phyloP scores from a whole-genome alignment of 257 asterid species.

The Solanum habrochaites region DNA sequence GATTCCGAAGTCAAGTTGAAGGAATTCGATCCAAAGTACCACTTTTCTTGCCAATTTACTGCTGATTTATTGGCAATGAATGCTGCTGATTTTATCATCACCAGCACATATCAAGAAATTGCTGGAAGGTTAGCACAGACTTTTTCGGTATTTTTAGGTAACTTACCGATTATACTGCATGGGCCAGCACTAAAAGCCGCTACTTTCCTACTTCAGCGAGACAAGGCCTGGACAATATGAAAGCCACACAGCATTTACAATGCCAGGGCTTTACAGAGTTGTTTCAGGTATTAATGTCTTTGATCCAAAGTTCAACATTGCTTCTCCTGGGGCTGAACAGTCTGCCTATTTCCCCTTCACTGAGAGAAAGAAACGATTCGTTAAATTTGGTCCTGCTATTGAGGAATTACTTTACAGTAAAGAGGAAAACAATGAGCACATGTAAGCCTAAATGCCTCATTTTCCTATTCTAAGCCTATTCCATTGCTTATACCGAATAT shows the following conservation, averaged over 20 bases:
- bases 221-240: conserved; percentile 71
- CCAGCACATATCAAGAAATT: conserved; percentile 88
- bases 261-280: conserved; percentile 72
- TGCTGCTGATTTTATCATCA: conserved; percentile 66
- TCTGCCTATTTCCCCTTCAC: conserved; percentile 61
- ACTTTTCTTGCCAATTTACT: conserved; percentile 78
- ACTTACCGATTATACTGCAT: neutral
- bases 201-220: conserved; percentile 31
- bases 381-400: conserved; percentile 45
- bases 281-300: conserved; percentile 70
- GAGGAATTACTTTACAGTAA: conserved; percentile 50
- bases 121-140: conserved; percentile 64
- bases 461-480: neutral
- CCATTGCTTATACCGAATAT: neutral
- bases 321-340: conserved; percentile 87
- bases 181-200: neutral
- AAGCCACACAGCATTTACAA: conserved; percentile 70
- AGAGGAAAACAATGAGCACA: conserved; percentile 56
- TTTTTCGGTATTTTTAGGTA: neutral
- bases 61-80: conserved; percentile 84
- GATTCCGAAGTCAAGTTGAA: conserved; percentile 73
- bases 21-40: conserved; percentile 64
- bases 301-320: conserved; percentile 87
- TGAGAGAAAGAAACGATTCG: conserved; percentile 42
- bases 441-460: conserved; percentile 31